Base-by-base conservation (phyloP, 163 green algal genomes). In the Volvox carteri region DNA sequence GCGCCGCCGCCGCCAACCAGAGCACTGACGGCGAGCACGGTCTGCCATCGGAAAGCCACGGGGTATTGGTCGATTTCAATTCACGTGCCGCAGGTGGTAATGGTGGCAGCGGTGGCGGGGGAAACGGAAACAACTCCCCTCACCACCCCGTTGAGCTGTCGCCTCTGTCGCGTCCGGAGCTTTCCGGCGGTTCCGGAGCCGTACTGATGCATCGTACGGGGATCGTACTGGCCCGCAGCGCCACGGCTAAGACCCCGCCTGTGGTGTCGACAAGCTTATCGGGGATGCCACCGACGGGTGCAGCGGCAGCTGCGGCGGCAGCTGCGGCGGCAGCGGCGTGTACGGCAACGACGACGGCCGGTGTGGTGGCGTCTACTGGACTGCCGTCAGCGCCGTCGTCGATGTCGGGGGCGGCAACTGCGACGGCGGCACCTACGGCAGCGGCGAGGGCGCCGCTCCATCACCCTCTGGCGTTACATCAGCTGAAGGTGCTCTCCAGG, bases 171-270 rank as follows among this genome's bases (percentile, higher is more conserved):
- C 52, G 76, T n/a, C 52, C 33, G 8, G 76, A 73, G 37, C 16
- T 52, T 1, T 75, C 78, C 1, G 56, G 37, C 39, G 56, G 39
- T 37, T 58, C 78, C 3, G 56, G 19, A 4, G 33, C 48, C 23
- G 37, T 14, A 0, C 28, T 44, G 9, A 14, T 48, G 19, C 44
- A 50, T 8, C 70, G 8, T 21, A 50, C 48, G 39, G 56, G 78
- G 4, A 46, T 86, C 9, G 78, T 86, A 12, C 30, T 75, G 39
- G 78, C 78, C 4, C 78, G 78, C 41, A 75, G 78, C 37, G 78
- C 33, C 0, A 86, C 78, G 28, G 14, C 37, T 28, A 86, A 86
- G 58, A 23, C 41, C 4, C 60, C 78, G 39, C 21, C 37, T 6
- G 21, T 60, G 30, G n/a, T 21, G 41, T 8, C 30, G 75, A 18